phyloP scores from a whole-genome alignment of 2,329 filamentous ascomycete genomes.

The Pochonia chlamydosporia region DNA sequence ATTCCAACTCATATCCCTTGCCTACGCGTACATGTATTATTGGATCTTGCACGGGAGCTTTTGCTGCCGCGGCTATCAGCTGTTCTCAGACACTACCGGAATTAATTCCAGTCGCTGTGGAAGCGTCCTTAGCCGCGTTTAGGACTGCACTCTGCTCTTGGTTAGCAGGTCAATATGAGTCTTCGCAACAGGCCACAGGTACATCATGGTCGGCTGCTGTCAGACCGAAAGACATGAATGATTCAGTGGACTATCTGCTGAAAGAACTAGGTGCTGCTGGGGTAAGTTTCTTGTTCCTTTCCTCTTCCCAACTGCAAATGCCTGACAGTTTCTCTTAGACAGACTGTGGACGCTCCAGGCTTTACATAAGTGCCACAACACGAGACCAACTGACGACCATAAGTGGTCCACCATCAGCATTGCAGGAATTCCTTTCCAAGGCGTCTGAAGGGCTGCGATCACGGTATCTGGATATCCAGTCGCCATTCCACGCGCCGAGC shows the following conservation, averaged over 20 bases:
- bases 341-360: too few species aligned
- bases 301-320: too few species aligned
- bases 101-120: constrained; percentile 14
- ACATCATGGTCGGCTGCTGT: too few species aligned
- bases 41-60: constrained; percentile 19
- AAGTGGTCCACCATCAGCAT: constrained; percentile 1
- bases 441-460: background rate
- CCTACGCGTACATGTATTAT: constrained; percentile 15
- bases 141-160: constrained; percentile 17
- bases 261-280: too few species aligned
- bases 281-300: too few species aligned
- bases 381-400: too few species aligned
- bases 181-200: too few species aligned
- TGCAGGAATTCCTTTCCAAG: background rate
- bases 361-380: too few species aligned
- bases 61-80: constrained; percentile 19
- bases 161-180: too few species aligned
- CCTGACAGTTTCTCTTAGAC: too few species aligned
- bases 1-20: constrained; percentile 14
- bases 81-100: constrained; percentile 17
- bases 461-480: background rate
- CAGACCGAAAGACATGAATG: too few species aligned
- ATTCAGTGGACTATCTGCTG: too few species aligned
- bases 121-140: constrained; percentile 13
- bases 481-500: background rate